Conservation (phyloP, 2,329 filamentous ascomycete species). For the Penicillium carneum region DNA sequence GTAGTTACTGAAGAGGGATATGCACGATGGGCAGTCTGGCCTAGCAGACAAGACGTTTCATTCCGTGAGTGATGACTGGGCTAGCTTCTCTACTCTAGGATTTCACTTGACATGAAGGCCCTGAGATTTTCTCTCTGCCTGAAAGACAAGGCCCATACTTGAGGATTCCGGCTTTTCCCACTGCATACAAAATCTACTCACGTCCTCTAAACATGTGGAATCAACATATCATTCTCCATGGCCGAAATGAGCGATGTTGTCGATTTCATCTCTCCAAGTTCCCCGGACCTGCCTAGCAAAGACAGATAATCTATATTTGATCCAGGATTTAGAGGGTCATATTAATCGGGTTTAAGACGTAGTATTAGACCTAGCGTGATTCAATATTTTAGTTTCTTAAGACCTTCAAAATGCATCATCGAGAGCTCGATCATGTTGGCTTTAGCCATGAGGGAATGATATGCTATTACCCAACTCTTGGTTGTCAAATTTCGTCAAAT, state of each 20-base stretch:
- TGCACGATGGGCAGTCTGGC: too few species aligned
- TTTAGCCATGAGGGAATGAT: slow-evolving; percentile 2
- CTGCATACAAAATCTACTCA: too few species aligned
- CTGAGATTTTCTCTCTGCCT: too few species aligned
- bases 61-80: too few species aligned
- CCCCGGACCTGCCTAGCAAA: slow-evolving; percentile 7
- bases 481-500: slow-evolving; percentile 2
- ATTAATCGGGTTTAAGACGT: slow-evolving; percentile 6
- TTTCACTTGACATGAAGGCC: too few species aligned
- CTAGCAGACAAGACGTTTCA: too few species aligned
- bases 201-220: neutral
- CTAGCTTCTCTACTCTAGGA: too few species aligned
- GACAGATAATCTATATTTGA: slow-evolving; percentile 5
- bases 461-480: slow-evolving; percentile 6
- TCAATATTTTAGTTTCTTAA: neutral
- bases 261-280: slow-evolving; percentile 5
- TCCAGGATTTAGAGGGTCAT: slow-evolving; percentile 3
- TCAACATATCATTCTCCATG: neutral
- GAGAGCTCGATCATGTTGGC: neutral
- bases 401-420: neutral
- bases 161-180: too few species aligned
- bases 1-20: too few species aligned
- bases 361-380: neutral
- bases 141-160: too few species aligned
- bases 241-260: slow-evolving; percentile 2